Percentiles rank a stretch among this genome's conserved stretches.
Conservation (phyloP, 495 filamentous ascomycete species). For the Umbilicaria muhlenbergii region DNA sequence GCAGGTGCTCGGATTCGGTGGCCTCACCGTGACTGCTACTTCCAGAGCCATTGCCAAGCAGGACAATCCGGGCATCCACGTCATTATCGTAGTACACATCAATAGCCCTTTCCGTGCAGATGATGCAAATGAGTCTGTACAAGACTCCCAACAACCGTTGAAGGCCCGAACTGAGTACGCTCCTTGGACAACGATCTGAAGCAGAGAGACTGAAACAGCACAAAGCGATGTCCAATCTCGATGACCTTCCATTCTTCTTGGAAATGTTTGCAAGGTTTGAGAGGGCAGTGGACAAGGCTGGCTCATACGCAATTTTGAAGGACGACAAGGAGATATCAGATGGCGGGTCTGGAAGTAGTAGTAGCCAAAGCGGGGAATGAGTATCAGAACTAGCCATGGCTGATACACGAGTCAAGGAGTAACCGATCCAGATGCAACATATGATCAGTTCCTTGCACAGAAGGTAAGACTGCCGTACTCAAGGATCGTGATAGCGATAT, state of each 20-base stretch:
- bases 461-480: too few relatives aligned
- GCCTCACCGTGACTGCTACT: conserved; percentile 15
- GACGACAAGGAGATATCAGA: conserved; percentile 20
- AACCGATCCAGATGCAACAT: too few relatives aligned
- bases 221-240: conserved; percentile 8
- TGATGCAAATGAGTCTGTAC: conserved; percentile 59
- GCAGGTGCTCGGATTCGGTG: conserved; percentile 17
- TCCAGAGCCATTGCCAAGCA: conserved; percentile 42
- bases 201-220: conserved; percentile 14
- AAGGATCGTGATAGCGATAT: too few relatives aligned
- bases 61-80: conserved; percentile 61
- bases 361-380: conserved; percentile 13
- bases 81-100: conserved; percentile 52
- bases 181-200: conserved; percentile 25
- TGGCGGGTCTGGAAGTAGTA: conserved; percentile 33
- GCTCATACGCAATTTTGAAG: conserved; percentile 27
- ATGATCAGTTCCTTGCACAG: too few relatives aligned
- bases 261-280: conserved; percentile 16
- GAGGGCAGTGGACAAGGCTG: conserved; percentile 20
- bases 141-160: conserved; percentile 59
- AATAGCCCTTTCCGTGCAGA: conserved; percentile 44
- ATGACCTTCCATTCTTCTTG: conserved; percentile 2
- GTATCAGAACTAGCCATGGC: not conserved
- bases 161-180: conserved; percentile 39
- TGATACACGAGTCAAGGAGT: too few relatives aligned